Evolutionary conservation across 2,329 filamentous ascomycete genomes (phyloP).

Genomic region (Metarhizium anisopliae): DNA sequence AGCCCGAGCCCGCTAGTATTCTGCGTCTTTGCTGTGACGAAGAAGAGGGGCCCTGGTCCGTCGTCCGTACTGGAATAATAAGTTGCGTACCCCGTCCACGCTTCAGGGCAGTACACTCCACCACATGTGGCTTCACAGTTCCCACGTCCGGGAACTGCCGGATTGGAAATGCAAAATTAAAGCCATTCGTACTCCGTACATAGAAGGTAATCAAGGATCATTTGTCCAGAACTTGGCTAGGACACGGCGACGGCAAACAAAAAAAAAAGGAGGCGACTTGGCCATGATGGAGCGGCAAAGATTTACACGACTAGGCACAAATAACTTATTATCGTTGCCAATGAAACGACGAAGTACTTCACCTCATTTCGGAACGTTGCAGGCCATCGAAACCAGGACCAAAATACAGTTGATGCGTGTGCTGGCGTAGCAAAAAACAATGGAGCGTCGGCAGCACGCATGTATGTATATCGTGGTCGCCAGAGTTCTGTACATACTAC

Average conservation of each 20-base stretch:
- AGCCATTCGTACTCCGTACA: not conserved
- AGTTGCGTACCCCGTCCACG: not conserved
- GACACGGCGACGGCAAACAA: not conserved
- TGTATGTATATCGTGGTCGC: not conserved
- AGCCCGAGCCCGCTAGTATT: not conserved
- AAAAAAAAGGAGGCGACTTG: not conserved
- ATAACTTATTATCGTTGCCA: not conserved
- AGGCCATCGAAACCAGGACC: not conserved
- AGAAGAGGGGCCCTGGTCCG: too few species aligned
- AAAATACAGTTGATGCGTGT: not conserved
- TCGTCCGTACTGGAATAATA: not conserved
- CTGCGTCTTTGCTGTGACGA: too few species aligned
- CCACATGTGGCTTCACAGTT: not conserved
- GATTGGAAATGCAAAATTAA: not conserved
- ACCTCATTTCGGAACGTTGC: not conserved
- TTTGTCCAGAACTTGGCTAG: conserved; percentile 4
- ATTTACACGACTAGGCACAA: too few species aligned
- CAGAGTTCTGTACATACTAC: too few species aligned
- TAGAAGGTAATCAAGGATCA: conserved; percentile 11
- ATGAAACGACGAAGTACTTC: not conserved
- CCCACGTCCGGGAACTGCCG: conserved; percentile 5
- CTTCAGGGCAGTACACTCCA: not conserved
- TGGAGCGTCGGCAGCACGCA: conserved; percentile 30
- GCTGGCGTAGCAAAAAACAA: not conserved
- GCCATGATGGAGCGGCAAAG: too few species aligned